phyloP scores from a whole-genome alignment of 1,284 basidiomycete genomes.

The Apiotrichum sp. region DNA sequence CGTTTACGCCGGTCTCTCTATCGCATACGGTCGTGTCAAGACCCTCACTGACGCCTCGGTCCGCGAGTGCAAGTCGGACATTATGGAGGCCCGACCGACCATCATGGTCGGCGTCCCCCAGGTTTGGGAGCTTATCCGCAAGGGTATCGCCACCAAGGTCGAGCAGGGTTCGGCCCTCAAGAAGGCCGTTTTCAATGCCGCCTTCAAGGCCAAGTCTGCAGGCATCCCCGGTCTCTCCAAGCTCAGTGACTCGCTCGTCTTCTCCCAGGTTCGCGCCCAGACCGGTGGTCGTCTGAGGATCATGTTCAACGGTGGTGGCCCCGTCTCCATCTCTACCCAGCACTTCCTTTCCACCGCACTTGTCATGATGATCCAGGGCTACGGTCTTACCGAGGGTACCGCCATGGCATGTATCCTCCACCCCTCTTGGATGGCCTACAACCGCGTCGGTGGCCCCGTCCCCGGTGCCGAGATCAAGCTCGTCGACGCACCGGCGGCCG shows the following conservation, averaged over 20 bases:
- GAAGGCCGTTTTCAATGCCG: constrained; percentile 53
- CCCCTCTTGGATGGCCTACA: constrained; percentile 70
- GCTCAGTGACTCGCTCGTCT: constrained; percentile 68
- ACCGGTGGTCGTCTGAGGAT: constrained; percentile 81
- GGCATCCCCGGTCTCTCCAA: constrained; percentile 59
- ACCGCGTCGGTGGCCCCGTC: constrained; percentile 74
- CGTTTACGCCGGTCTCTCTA: constrained; percentile 48
- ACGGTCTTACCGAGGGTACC: constrained; percentile 81
- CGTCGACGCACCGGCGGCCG: constrained; percentile 63
- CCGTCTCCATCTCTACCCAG: constrained; percentile 78
- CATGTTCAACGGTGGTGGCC: constrained; percentile 73
- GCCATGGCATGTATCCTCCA: constrained; percentile 46
- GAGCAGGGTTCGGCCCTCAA: constrained; percentile 61
- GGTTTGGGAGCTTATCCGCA: constrained; percentile 85
- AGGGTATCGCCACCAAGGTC: constrained; percentile 79
- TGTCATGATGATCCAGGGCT: constrained; percentile 78
- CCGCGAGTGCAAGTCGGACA: constrained; percentile 83
- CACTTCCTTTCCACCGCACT: constrained; percentile 78
- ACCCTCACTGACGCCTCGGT: constrained; percentile 90
- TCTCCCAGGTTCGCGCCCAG: constrained; percentile 68
- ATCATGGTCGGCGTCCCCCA: constrained; percentile 93
- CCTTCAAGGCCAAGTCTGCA: constrained; percentile 40
- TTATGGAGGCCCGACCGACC: constrained; percentile 67
- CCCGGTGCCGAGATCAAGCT: constrained; percentile 86
- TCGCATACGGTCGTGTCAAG: constrained; percentile 89